These are phyloP conservation scores for Tolypocladium guangdongense DNA, from an alignment of 2,329 filamentous ascomycete species.

Conservation along the genomic window DNA sequence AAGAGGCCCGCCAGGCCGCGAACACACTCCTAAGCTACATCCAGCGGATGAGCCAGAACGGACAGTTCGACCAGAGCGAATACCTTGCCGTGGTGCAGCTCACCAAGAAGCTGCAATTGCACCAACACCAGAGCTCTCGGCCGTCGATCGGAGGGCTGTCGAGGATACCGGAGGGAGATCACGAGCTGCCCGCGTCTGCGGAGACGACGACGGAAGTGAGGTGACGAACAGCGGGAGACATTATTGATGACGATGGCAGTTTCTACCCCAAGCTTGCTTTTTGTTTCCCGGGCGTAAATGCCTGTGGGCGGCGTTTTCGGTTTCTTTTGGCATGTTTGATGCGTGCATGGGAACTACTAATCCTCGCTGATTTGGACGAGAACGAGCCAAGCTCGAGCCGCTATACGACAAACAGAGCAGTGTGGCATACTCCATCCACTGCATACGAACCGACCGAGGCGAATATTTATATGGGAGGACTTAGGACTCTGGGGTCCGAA, in stretches of 20 bases:
- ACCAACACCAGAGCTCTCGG: slow-evolving; percentile 32
- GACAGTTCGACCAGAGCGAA: slow-evolving; percentile 66
- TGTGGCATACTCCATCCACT: neutral
- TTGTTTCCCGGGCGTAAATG: neutral
- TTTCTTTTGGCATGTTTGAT: neutral
- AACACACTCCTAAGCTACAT: slow-evolving; percentile 77
- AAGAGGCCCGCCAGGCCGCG: slow-evolving; percentile 74
- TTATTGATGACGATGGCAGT: neutral
- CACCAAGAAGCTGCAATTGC: slow-evolving; percentile 73
- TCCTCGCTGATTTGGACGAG: neutral
- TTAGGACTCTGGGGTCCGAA: neutral
- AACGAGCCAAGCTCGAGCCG: neutral
- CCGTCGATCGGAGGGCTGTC: slow-evolving; percentile 37
- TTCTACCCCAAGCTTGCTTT: slow-evolving; percentile 4
- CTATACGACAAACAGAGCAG: neutral
- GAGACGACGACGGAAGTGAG: slow-evolving; percentile 18
- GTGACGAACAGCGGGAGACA: slow-evolving; percentile 6
- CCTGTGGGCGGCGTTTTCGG: slow-evolving; percentile 6
- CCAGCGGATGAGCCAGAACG: slow-evolving; percentile 52
- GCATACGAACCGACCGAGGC: neutral
- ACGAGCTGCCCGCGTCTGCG: slow-evolving; percentile 28
- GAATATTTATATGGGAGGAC: slow-evolving; percentile 3
- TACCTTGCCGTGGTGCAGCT: slow-evolving; percentile 68
- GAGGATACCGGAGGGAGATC: slow-evolving; percentile 46
- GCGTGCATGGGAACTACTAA: neutral